Base-by-base conservation (phyloP, 2,329 filamentous ascomycete species). In the Sphaerulina musiva region DNA sequence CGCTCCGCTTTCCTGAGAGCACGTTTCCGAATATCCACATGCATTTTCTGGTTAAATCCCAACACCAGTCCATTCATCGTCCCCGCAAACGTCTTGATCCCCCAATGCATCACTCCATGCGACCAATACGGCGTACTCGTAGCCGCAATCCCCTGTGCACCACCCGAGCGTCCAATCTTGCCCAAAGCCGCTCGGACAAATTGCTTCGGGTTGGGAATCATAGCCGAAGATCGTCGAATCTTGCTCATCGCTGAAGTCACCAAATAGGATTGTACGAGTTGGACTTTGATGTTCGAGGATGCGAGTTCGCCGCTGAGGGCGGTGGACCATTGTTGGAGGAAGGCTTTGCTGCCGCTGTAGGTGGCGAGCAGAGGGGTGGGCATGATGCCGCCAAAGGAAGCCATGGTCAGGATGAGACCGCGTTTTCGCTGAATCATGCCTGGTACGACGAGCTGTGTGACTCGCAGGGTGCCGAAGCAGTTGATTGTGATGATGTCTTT, bases 231-330 rank as follows among this genome's bases (percentile, higher is more conserved):
- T 53, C 85, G 86, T 65, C 89, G 86, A 64, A 98, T 83, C 80
- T 98, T 98, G 74, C 87, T 92, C 93, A 98, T 98, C 67, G 92
- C 89, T 1, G 89, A 92, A 4, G 90, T 95, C 66, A 98, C 88
- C 46, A 98, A 82, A 72, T 98, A 95, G 64, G 87, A 90, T 63
- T 97, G 81, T 29, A 95, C 85, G 46, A 97, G 82, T 72, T 97
- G 85, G n/a, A 95, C 90, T 60, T 89, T 85, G 40, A 98, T 83
- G 54, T 89, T 87, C 64, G 87, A 79, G 1, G 85, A 82, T 59
- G 86, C 82, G 31, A 98, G 80, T 73, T 98, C 93, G 11, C 85
- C 81, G 1, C 86, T 87, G 11, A 98, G 80, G 9, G 93, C 84
- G 5, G 84, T 86, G 62, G 87, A 95, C 93, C 93, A 98, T 68